Percentiles rank a stretch among this genome's conserved stretches.
Evolutionary conservation across 2,329 filamentous ascomycete species (phyloP).

Genomic region (Rhynchosporium graminicola): DNA sequence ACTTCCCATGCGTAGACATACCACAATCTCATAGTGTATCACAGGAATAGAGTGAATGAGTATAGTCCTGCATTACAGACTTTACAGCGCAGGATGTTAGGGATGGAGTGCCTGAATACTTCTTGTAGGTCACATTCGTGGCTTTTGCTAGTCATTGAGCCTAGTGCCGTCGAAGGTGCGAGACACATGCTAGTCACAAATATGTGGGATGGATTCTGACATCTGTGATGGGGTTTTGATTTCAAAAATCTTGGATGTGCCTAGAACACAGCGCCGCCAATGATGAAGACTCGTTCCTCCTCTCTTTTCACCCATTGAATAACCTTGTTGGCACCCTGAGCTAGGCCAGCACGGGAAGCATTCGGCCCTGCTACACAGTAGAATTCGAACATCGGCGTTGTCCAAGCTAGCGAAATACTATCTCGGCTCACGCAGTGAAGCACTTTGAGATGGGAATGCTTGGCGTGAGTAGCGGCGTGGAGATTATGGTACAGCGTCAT

Average conservation of each 20-base stretch:
- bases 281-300: slow-evolving; percentile 93
- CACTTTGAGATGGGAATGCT: slow-evolving; percentile 82
- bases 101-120: too few species aligned
- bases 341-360: slow-evolving; percentile 63
- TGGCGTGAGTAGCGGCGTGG: slow-evolving; percentile 81
- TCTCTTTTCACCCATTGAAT: slow-evolving; percentile 90
- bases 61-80: too few species aligned
- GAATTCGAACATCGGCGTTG: slow-evolving; percentile 87
- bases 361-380: slow-evolving; percentile 90
- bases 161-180: not conserved
- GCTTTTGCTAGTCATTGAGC: not conserved
- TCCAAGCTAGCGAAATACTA: slow-evolving; percentile 82
- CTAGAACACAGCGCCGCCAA: slow-evolving; percentile 85
- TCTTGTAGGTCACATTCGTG: not conserved
- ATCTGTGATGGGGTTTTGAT: not conserved
- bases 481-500: slow-evolving; percentile 84
- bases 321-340: slow-evolving; percentile 84
- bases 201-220: not conserved
- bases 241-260: not conserved
- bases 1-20: too few species aligned
- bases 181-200: not conserved
- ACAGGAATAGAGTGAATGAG: too few species aligned
- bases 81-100: too few species aligned
- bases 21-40: too few species aligned
- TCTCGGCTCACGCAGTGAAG: slow-evolving; percentile 77